A percentile compares a stretch with the other conserved stretches of the same genome.
Conservation (phyloP, 2,329 filamentous ascomycete genomes). For the Tolypocladium guangdongense region DNA sequence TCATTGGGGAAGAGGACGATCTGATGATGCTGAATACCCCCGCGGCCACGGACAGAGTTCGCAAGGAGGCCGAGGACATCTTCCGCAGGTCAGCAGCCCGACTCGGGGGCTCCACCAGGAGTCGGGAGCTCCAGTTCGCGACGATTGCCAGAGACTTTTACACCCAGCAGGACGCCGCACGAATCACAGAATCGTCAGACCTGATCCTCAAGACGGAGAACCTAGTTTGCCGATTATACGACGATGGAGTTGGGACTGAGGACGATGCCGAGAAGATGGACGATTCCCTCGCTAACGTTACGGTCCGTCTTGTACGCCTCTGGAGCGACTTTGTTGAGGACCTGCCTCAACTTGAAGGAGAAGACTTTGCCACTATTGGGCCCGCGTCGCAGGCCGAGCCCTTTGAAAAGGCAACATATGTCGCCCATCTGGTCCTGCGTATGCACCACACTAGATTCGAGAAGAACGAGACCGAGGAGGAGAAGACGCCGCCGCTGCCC, state of each 20-base stretch:
- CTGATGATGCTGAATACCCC: slow-evolving; percentile 45
- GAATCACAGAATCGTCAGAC: slow-evolving; percentile 57
- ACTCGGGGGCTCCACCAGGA: slow-evolving; percentile 28
- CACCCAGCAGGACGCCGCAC: slow-evolving; percentile 41
- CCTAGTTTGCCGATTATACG: slow-evolving; percentile 54
- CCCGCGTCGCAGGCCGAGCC: slow-evolving; percentile 50
- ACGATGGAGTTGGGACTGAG: slow-evolving; percentile 44
- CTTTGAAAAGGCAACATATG: slow-evolving; percentile 65
- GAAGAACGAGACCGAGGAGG: slow-evolving; percentile 23
- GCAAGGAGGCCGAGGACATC: slow-evolving; percentile 44
- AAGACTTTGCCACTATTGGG: slow-evolving; percentile 51
- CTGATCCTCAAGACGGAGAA: slow-evolving; percentile 69
- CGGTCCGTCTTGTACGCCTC: slow-evolving; percentile 38
- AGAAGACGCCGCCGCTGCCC: slow-evolving; percentile 49
- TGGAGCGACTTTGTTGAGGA: slow-evolving; percentile 45
- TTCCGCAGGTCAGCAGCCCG: slow-evolving; percentile 41
- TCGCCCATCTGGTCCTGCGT: slow-evolving; percentile 68
- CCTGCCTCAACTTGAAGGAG: slow-evolving; percentile 36
- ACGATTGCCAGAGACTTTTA: slow-evolving; percentile 63
- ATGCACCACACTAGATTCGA: slow-evolving; percentile 58
- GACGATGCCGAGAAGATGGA: slow-evolving; percentile 47
- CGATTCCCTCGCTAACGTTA: slow-evolving; percentile 41
- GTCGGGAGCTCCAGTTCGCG: slow-evolving; percentile 53
- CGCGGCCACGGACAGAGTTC: slow-evolving; percentile 40
- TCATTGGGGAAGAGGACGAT: slow-evolving; percentile 36